These are phyloP conservation scores for Neospermospora avenae DNA, from an alignment of 2,329 filamentous ascomycete genomes.

Conservation along the genomic window DNA sequence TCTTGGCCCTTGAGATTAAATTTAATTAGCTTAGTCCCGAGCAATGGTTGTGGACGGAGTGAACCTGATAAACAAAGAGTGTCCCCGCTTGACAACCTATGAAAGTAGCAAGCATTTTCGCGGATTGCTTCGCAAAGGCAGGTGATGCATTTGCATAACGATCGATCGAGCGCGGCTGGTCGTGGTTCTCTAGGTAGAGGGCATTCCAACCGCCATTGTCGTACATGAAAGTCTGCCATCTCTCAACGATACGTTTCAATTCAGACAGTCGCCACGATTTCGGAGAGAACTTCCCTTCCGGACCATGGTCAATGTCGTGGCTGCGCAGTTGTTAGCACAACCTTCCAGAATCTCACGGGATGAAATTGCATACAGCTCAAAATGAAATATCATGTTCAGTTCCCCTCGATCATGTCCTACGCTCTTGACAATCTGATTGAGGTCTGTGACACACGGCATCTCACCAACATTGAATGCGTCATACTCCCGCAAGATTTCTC, in stretches of 20 bases:
- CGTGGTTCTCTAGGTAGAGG: conserved; percentile 62
- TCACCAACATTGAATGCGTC: conserved; percentile 69
- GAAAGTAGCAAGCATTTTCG: conserved; percentile 52
- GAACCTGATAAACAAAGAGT: conserved; percentile 53
- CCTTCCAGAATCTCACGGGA: conserved; percentile 53
- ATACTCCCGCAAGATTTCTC: conserved; percentile 55
- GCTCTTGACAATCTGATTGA: conserved; percentile 54
- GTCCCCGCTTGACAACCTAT: conserved; percentile 51
- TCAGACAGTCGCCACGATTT: conserved; percentile 43
- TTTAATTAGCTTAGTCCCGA: too few species aligned
- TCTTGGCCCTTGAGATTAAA: conserved; percentile 43
- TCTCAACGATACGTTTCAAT: conserved; percentile 46
- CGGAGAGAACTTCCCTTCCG: too few species aligned
- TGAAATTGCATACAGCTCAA: conserved; percentile 62
- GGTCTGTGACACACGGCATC: conserved; percentile 59
- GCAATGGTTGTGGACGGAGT: too few species aligned
- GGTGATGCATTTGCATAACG: conserved; percentile 41
- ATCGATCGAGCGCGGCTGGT: conserved; percentile 54
- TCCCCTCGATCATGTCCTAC: conserved; percentile 56
- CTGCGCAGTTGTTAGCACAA: conserved; percentile 32
- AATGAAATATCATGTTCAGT: conserved; percentile 68
- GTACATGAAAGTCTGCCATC: conserved; percentile 50
- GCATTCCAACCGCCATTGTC: conserved; percentile 56
- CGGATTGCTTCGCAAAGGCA: conserved; percentile 28
- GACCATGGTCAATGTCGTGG: too few species aligned